These are phyloP conservation scores for Stenogyne calaminthoides DNA, from an alignment of 305 asterid species.

Conservation along the genomic window DNA sequence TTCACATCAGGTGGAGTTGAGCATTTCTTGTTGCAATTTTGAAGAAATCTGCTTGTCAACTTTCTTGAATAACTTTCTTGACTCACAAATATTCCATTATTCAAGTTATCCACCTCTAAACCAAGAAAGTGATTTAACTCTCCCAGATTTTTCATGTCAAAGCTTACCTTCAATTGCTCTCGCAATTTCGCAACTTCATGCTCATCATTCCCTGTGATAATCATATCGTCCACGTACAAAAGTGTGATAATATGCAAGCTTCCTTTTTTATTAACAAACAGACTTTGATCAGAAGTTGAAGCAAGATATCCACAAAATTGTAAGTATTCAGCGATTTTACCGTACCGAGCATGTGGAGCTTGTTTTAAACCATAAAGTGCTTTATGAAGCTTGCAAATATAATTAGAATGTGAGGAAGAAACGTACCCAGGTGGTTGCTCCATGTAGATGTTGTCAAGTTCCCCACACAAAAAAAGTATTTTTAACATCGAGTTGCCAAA, in stretches of 20 bases:
- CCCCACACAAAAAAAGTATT: neutral
- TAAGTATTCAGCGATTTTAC: neutral
- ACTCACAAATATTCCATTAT: constrained; percentile 7
- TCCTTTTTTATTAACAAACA: no score
- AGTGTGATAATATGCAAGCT: no score
- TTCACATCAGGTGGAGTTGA: constrained; percentile 13
- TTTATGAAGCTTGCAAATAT: constrained; percentile 7
- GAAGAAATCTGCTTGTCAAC: neutral
- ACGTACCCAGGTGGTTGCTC: neutral
- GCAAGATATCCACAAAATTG: neutral
- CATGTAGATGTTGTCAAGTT: constrained; percentile 7
- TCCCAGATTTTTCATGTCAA: no score
- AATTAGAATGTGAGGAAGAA: neutral
- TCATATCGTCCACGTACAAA: no score
- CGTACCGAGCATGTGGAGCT: constrained; percentile 9
- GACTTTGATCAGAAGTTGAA: no score
- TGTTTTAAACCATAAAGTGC: neutral
- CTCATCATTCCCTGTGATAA: no score
- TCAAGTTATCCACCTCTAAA: neutral
- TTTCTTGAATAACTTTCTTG: constrained; percentile 23
- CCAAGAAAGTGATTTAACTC: no score
- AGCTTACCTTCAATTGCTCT: no score
- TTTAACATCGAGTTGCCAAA: constrained; percentile 4
- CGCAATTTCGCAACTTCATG: no score
- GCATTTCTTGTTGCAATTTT: neutral